These are phyloP conservation scores for Chalara sp. DNA, from an alignment of 2,329 filamentous ascomycete species.

Conservation along the genomic window DNA sequence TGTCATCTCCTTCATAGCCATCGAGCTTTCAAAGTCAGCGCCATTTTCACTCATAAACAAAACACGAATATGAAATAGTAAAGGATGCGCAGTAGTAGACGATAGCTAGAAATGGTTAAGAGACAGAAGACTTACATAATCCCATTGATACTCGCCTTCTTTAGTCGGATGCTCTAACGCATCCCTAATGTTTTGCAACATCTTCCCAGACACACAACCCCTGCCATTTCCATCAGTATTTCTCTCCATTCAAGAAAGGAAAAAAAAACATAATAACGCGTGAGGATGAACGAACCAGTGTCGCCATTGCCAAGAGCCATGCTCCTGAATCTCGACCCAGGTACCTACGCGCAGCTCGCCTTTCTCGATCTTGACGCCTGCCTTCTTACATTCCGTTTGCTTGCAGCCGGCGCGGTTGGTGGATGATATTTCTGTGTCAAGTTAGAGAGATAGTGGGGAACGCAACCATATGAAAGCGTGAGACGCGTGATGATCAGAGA, in stretches of 20 bases:
- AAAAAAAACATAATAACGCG: not conserved
- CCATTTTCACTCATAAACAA: no score
- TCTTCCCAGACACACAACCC: constrained; percentile 80
- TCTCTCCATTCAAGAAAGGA: not conserved
- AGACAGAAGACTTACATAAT: constrained; percentile 4
- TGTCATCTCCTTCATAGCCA: constrained; percentile 74
- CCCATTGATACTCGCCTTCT: constrained; percentile 36
- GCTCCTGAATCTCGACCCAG: constrained; percentile 55
- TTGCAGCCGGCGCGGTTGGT: constrained; percentile 70
- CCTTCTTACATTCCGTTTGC: constrained; percentile 63
- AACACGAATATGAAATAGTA: no score
- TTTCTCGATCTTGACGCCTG: constrained; percentile 65
- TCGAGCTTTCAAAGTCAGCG: constrained; percentile 36
- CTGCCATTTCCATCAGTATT: constrained; percentile 37
- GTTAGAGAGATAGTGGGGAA: constrained; percentile 1
- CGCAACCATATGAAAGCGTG: no score
- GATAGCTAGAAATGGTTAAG: no score
- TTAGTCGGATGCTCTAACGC: constrained; percentile 40
- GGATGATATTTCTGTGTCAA: constrained; percentile 55
- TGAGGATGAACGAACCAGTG: constrained; percentile 64
- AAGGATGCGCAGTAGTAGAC: no score
- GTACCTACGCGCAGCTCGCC: constrained; percentile 71
- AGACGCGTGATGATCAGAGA: not conserved
- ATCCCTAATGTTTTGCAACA: constrained; percentile 60
- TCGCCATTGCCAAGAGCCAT: constrained; percentile 67